These are phyloP conservation scores for Abelmoschus esculentus DNA, from an alignment of 345 rosid species.

Conservation along the genomic window DNA sequence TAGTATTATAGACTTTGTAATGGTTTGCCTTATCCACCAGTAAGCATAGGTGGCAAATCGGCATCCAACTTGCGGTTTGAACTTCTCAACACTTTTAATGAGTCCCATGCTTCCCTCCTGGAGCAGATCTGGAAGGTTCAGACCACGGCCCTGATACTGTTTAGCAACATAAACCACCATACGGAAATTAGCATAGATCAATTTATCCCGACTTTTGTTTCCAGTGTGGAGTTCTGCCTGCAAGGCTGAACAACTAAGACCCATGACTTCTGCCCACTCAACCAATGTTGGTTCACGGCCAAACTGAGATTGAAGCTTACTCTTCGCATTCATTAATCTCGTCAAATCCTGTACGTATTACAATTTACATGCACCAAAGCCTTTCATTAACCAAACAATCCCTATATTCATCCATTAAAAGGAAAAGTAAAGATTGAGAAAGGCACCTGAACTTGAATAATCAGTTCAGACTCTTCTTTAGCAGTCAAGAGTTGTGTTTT, in stretches of 20 bases:
- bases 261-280: slow-evolving; percentile 80
- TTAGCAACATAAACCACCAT: slow-evolving; percentile 85
- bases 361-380: background rate
- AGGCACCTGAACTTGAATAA: slow-evolving; percentile 63
- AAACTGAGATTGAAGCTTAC: slow-evolving; percentile 57
- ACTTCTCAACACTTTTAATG: slow-evolving; percentile 77
- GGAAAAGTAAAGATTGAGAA: slow-evolving; percentile 2
- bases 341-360: slow-evolving; percentile 48
- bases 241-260: slow-evolving; percentile 44
- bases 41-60: slow-evolving; percentile 78
- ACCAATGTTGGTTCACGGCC: slow-evolving; percentile 65
- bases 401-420: background rate
- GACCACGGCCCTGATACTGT: slow-evolving; percentile 71
- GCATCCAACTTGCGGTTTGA: slow-evolving; percentile 76
- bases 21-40: slow-evolving; percentile 84
- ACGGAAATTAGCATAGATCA: slow-evolving; percentile 67
- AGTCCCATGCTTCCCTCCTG: slow-evolving; percentile 96
- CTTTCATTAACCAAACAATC: slow-evolving; percentile 5
- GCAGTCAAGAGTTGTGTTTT: slow-evolving; percentile 68
- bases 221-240: slow-evolving; percentile 57
- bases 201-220: slow-evolving; percentile 56
- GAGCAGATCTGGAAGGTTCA: slow-evolving; percentile 67
- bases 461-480: slow-evolving; percentile 62
- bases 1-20: slow-evolving; percentile 67
- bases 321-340: slow-evolving; percentile 53